These are phyloP conservation scores for Fonsecaea pedrosoi DNA, from an alignment of 2,329 filamentous ascomycete genomes.

Conservation along the genomic window DNA sequence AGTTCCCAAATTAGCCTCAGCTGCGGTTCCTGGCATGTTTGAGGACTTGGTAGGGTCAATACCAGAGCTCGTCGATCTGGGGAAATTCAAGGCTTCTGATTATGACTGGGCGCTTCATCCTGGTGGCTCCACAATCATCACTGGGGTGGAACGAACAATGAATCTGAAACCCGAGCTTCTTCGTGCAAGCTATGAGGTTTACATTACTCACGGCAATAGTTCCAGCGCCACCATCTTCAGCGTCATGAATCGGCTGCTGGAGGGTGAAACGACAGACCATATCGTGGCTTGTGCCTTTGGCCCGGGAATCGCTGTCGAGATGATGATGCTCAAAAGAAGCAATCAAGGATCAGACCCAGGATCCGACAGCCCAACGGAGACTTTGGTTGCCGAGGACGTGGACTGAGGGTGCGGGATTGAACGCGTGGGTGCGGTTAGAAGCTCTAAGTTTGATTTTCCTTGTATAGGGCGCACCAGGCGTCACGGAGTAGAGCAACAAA, in stretches of 20 bases:
- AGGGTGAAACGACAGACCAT: slow-evolving; percentile 52
- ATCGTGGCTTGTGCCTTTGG: slow-evolving; percentile 74
- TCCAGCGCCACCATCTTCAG: slow-evolving; percentile 71
- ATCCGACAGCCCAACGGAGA: slow-evolving; percentile 38
- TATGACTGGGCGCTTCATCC: slow-evolving; percentile 79
- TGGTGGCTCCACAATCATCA: slow-evolving; percentile 70
- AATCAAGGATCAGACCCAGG: slow-evolving; percentile 25
- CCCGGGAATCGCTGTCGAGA: slow-evolving; percentile 71
- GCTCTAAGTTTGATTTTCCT: not conserved
- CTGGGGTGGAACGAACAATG: slow-evolving; percentile 66
- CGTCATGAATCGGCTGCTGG: slow-evolving; percentile 67
- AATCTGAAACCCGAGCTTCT: slow-evolving; percentile 66
- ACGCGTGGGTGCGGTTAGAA: not conserved
- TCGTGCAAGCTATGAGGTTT: slow-evolving; percentile 72
- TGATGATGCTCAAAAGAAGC: slow-evolving; percentile 64
- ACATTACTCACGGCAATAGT: slow-evolving; percentile 72
- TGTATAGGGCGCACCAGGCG: slow-evolving; percentile 21
- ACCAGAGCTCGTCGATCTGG: slow-evolving; percentile 44
- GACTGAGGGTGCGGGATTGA: slow-evolving; percentile 26
- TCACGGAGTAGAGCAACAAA: slow-evolving; percentile 29
- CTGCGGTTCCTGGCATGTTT: slow-evolving; percentile 62
- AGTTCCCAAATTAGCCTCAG: slow-evolving; percentile 64
- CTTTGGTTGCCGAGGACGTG: slow-evolving; percentile 39
- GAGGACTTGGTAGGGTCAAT: slow-evolving; percentile 60
- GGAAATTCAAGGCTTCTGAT: slow-evolving; percentile 57